A percentile compares a stretch with the other conserved stretches of the same genome.
Evolutionary conservation across 1,284 basidiomycete genomes (phyloP).

Genomic region (Boletus austroedulis): DNA sequence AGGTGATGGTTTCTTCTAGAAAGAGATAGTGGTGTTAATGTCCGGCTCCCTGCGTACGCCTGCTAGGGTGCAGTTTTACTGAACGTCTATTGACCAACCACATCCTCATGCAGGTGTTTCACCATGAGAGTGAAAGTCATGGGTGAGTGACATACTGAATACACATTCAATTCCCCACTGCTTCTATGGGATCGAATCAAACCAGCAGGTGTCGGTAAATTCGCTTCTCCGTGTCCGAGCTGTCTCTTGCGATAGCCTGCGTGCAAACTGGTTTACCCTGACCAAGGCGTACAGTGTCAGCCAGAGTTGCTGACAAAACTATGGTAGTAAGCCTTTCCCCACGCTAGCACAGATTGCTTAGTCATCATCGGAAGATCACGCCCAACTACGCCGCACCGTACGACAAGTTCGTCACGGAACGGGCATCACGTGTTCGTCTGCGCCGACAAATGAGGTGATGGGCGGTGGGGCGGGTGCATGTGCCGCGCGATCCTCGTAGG

Average conservation of each 20-base stretch:
- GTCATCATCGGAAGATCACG: constrained; percentile 40
- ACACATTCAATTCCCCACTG: constrained; percentile 19
- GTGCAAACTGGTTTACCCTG: constrained; percentile 22
- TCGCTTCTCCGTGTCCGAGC: not conserved
- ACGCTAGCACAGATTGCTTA: too few species aligned
- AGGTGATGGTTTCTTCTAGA: constrained; percentile 28
- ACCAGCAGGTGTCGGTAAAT: too few species aligned
- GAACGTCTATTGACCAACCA: constrained; percentile 7
- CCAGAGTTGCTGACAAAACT: constrained; percentile 5
- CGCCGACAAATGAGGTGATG: constrained; percentile 37
- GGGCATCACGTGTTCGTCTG: constrained; percentile 63
- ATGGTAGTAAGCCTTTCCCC: too few species aligned
- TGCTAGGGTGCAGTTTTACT: constrained; percentile 52
- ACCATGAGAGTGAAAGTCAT: constrained; percentile 55
- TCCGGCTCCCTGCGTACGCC: constrained; percentile 43
- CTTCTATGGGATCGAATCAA: constrained; percentile 6
- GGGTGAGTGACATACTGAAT: constrained; percentile 67
- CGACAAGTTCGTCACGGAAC: constrained; percentile 69
- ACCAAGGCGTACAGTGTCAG: constrained; percentile 24
- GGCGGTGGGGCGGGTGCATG: constrained; percentile 38
- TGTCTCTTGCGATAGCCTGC: not conserved
- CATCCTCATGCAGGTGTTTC: constrained; percentile 14
- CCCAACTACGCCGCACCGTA: constrained; percentile 35
- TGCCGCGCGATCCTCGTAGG: constrained; percentile 31
- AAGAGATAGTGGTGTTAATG: constrained; percentile 15